Conservation (phyloP, 2,329 filamentous ascomycete species). For the Bretziella fagacearum region DNA sequence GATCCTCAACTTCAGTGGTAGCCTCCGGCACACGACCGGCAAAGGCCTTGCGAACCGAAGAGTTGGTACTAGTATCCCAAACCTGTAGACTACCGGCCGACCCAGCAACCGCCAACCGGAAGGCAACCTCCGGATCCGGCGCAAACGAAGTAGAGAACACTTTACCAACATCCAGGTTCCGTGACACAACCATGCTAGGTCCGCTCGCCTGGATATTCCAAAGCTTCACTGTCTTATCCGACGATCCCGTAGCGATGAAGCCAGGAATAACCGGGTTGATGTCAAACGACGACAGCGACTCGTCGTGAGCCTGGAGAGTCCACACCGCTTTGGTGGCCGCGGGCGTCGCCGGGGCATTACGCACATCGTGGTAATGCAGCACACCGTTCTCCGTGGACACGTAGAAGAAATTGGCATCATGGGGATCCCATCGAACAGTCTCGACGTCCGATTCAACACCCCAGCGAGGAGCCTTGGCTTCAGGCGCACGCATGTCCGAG, state of each 20-base stretch:
- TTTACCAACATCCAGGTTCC: constrained; percentile 85
- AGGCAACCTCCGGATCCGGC: constrained; percentile 77
- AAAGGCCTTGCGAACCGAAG: constrained; percentile 69
- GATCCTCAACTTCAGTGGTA: constrained; percentile 50
- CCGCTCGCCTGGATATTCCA: constrained; percentile 77
- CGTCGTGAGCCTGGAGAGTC: constrained; percentile 90
- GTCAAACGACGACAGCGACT: constrained; percentile 81
- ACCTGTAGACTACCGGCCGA: constrained; percentile 86
- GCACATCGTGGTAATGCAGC: constrained; percentile 80
- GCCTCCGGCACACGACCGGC: constrained; percentile 46
- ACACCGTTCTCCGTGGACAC: constrained; percentile 84
- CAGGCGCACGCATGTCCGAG: constrained; percentile 90
- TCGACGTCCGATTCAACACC: constrained; percentile 93
- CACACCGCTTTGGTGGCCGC: constrained; percentile 69
- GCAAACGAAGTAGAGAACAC: constrained; percentile 85
- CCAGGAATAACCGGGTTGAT: constrained; percentile 81
- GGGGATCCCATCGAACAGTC: constrained; percentile 80
- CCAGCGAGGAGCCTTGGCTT: constrained; percentile 67
- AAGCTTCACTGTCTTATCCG: constrained; percentile 87
- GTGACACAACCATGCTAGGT: constrained; percentile 76
- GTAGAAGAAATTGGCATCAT: constrained; percentile 86
- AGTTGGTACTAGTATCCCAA: constrained; percentile 94
- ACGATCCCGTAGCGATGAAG: constrained; percentile 83
- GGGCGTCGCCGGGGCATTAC: constrained; percentile 56
- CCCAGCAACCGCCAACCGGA: constrained; percentile 80